Evolutionary conservation across 2,329 filamentous ascomycete species (phyloP), one percentile per base, ranked within the genome.

Genomic region (Aspergillus amoenus): DNA sequence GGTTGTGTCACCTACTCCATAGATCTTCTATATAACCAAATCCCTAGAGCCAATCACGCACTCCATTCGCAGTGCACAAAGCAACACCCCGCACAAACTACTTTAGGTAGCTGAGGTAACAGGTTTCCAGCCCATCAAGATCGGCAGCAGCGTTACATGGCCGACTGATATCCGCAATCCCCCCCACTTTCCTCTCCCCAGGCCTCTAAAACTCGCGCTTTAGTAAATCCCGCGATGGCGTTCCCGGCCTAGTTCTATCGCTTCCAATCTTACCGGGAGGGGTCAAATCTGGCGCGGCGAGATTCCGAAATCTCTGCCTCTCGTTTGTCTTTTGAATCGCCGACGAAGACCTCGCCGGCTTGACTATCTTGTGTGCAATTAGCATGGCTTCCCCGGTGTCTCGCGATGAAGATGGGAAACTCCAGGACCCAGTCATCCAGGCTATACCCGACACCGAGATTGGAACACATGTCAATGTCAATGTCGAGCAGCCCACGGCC

Each of bases 401-500:
- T 40, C 40, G 5, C 4, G 34, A 47, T n/a, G 48, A 9, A 21
- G 52, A 47, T 43, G 46, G 24, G n/a, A 56, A 56, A n/a, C n/a
- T 37, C 21, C 48, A 52, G 5, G 41, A 51, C 24, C 47, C 18
- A 3, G 24, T 46, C 15, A 34, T 58, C 11, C 55, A 44, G 18
- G 44, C 49, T 11, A 15, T 55, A 5, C 18, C 27, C 17, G 18
- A 34, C 15, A 18, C 44, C 13, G 40, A 55, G 8, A n/a, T 30
- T 24, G 37, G 41, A 41, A 18, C 64, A 22, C 56, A 59, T 30
- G 27, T 30, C 27, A 30, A 27, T 27, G 24, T 27, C 24, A 27
- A 30, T 39, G 13, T 58, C 11, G 66, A 81, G 17, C 73, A 70
- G 37, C 78, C 78, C 4, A 70, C 80, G 17, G 80, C 80, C 18